Evolutionary conservation across 306 rosid genomes (phyloP), one percentile per base, ranked within the genome.

Genomic region (Mimosa bimucronata): DNA sequence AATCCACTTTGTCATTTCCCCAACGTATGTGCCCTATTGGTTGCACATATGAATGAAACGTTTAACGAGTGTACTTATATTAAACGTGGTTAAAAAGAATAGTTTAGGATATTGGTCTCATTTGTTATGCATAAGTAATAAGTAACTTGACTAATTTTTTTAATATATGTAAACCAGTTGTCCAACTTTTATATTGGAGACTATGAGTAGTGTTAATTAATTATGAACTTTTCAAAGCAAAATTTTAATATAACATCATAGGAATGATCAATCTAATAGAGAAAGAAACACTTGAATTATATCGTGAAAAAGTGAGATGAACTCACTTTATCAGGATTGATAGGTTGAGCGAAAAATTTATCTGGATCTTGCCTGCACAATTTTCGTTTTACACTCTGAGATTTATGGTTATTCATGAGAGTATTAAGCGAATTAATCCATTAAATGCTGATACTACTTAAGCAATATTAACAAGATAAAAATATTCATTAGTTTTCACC

Each of bases 401-500:
- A 5, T 44, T 71, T 19, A 57, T 41, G 64, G 21, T 75, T 34
- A 75, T 75, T 25, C 68, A 44, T 44, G 60, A 42, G 45, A 62
- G 10, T 31, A 6, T 10, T 28, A 61, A 25, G 31, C 15, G 1
- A 57, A 21, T 28, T 26, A 28, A 6, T 45, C 48, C 45, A n/a
- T 44, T 62, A 3, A 64, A 23, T 18, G 23, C 67, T 34, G 42
- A 48, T 19, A 48, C 46, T 44, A 14, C 23, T 18, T 7, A 64
- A 29, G 9, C 14, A 30, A 13, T 3, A 7, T 11, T 18, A 53
- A 11, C 50, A 21, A 60, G 37, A 61, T 4, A 12, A 37, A 61
- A 14, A 26, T 13, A 14, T 26, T 11, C n/a, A 28, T 5, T 61
- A 28, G n/a, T 50, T 71, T 12, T 71, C 67, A 84, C 85, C 87